Base-by-base conservation (phyloP, 352 stramenopile species). In the Thraustochytrium sp. region DNA sequence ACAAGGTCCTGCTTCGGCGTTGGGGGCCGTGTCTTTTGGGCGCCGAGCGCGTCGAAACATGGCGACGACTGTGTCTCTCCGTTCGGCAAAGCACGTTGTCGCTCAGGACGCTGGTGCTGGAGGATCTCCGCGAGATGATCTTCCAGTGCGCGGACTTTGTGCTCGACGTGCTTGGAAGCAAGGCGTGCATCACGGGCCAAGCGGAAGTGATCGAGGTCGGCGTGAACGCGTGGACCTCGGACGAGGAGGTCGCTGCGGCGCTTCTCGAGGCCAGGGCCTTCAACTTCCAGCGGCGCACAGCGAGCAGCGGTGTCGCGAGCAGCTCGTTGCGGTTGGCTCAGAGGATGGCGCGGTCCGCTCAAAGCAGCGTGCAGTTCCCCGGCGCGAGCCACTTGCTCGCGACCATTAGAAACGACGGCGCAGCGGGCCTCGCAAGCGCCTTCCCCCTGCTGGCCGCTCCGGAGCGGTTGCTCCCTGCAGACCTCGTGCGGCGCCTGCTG, bases 311-410 rank as follows among this genome's bases (percentile, higher is more conserved):
- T n/a, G n/a, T n/a, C n/a, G n/a, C n/a, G n/a, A n/a, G n/a, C n/a
- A 77, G 65, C 65, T 77, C 65, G 26, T 77, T 36, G 23, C 68
- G 68, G 23, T 64, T 77, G 65, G 65, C 65, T 2, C 65, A 77
- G 46, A 62, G 26, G 38, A 77, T 77, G 21, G 65, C 65, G 31
- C 65, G 31, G 13, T 16, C 65, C 0, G 23, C 16, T 23, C 8
- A 13, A 26, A 77, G 64, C 11, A 4, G 34, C 16, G 2, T 36
- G 11, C 65, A 8, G 49, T 77, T 77, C 26, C 65, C 65, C 13
- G 68, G 65, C 46, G 11, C 65, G 21, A 23, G 26, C 0, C 23
- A 77, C 40, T 61, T 77, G 65, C 46, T 77, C 11, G 65, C 23
- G 8, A 36, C 65, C 1, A 36, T 29, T 77, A n/a, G n/a, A n/a